Evolutionary conservation across 2,329 filamentous ascomycete species (phyloP).

Genomic region (Clonostachys byssicola): DNA sequence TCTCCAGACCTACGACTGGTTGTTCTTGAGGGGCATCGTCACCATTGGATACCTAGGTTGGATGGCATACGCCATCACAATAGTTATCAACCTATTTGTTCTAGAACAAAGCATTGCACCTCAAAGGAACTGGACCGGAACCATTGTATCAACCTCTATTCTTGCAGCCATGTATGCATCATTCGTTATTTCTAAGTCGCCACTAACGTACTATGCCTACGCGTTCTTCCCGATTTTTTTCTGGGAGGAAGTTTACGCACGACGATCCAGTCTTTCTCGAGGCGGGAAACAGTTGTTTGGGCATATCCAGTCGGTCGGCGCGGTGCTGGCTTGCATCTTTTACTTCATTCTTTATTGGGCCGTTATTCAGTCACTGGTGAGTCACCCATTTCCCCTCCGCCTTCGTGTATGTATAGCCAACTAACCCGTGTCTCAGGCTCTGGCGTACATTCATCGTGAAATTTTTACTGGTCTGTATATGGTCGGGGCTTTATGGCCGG

Average conservation of each 20-base stretch:
- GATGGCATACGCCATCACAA: conserved; percentile 89
- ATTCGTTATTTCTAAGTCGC: conserved; percentile 75
- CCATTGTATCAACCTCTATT: conserved; percentile 67
- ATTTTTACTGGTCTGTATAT: conserved; percentile 80
- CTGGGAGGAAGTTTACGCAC: conserved; percentile 92
- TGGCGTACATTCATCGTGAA: conserved; percentile 89
- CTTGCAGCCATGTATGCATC: conserved; percentile 75
- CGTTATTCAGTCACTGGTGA: conserved; percentile 73
- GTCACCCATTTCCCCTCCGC: conserved; percentile 12
- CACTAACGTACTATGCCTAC: conserved; percentile 84
- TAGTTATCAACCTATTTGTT: conserved; percentile 84
- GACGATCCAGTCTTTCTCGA: conserved; percentile 62
- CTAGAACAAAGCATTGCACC: conserved; percentile 65
- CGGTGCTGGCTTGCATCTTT: conserved; percentile 54
- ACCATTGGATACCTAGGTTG: conserved; percentile 91
- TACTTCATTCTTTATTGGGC: conserved; percentile 66
- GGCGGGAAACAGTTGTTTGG: conserved; percentile 67
- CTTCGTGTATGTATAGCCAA: not conserved
- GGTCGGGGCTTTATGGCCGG: conserved; percentile 73
- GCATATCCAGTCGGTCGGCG: conserved; percentile 58
- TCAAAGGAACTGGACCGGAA: conserved; percentile 55
- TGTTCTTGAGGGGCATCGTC: conserved; percentile 85
- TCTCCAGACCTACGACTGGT: conserved; percentile 97
- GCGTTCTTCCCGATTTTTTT: conserved; percentile 89
- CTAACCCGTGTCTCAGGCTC: conserved; percentile 49